Conservation (phyloP, 148 eudicot genomes). For the Heliosperma pusillum region DNA sequence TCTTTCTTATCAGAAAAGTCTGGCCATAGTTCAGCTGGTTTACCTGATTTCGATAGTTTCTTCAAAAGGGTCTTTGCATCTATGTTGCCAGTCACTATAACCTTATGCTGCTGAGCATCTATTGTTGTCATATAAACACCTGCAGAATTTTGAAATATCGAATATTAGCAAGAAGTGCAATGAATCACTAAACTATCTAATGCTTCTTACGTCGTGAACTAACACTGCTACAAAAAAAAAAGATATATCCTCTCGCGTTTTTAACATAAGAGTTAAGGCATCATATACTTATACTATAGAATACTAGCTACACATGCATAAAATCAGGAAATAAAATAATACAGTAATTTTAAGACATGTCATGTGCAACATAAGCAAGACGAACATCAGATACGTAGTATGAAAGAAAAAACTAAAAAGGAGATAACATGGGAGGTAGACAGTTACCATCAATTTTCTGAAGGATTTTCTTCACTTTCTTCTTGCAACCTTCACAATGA, state of each 20-base stretch:
- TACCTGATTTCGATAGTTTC: slow-evolving; percentile 65
- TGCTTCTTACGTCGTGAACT: no score
- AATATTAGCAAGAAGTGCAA: neutral
- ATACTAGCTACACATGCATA: no score
- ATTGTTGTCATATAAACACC: slow-evolving; percentile 67
- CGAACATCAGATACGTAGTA: neutral
- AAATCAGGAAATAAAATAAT: no score
- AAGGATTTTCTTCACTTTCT: slow-evolving; percentile 80
- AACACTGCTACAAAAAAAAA: no score
- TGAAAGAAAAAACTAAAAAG: neutral
- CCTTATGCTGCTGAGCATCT: slow-evolving; percentile 70
- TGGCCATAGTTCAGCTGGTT: slow-evolving; percentile 70
- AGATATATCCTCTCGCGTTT: no score
- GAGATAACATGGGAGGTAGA: neutral
- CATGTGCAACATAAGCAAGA: neutral
- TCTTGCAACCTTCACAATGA: slow-evolving; percentile 92
- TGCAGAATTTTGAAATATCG: slow-evolving; percentile 24
- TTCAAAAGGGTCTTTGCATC: slow-evolving; percentile 56
- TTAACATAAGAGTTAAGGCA: no score
- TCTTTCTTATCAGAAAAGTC: slow-evolving; percentile 25
- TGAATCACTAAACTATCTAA: no score
- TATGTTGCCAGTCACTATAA: slow-evolving; percentile 62
- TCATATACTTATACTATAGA: no score
- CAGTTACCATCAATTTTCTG: slow-evolving; percentile 65
- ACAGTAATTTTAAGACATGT: no score